Conservation (phyloP, 2,329 filamentous ascomycete genomes). For the Aspergillus clavatus region DNA sequence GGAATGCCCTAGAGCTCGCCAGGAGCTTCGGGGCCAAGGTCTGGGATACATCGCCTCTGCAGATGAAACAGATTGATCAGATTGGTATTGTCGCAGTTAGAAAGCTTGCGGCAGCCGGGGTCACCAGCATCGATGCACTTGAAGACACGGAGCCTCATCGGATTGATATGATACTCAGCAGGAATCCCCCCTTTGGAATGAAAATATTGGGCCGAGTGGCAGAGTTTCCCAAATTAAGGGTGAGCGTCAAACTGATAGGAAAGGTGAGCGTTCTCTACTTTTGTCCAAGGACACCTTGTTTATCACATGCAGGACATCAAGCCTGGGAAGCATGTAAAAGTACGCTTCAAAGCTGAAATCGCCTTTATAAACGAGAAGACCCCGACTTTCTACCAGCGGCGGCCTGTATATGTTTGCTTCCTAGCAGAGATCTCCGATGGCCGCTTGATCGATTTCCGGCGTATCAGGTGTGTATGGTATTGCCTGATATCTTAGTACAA, state of each 20-base stretch:
- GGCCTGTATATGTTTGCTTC: conserved; percentile 65
- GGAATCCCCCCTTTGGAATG: conserved; percentile 77
- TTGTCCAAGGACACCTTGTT: conserved; percentile 8
- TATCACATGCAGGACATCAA: conserved; percentile 27
- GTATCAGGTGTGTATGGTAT: conserved; percentile 46
- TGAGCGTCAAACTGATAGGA: conserved; percentile 49
- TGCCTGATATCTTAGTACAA: conserved; percentile 14
- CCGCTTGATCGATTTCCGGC: conserved; percentile 62
- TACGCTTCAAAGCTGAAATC: conserved; percentile 63
- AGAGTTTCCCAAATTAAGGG: conserved; percentile 65
- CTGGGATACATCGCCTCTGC: conserved; percentile 78
- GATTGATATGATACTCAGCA: conserved; percentile 71
- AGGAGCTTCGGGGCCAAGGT: conserved; percentile 68
- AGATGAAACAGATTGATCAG: conserved; percentile 76
- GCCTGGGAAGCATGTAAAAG: conserved; percentile 43
- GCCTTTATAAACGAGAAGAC: conserved; percentile 65
- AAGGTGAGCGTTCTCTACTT: conserved; percentile 39
- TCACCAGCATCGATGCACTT: conserved; percentile 68
- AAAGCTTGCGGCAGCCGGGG: conserved; percentile 66
- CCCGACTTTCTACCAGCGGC: conserved; percentile 59
- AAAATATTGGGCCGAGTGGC: conserved; percentile 61
- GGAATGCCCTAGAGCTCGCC: conserved; percentile 69
- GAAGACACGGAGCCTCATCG: conserved; percentile 60
- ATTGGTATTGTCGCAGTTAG: conserved; percentile 72
- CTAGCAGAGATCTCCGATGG: conserved; percentile 69